phyloP scores from a whole-genome alignment of 495 filamentous ascomycete species.

The Cercophora newfieldiana region DNA sequence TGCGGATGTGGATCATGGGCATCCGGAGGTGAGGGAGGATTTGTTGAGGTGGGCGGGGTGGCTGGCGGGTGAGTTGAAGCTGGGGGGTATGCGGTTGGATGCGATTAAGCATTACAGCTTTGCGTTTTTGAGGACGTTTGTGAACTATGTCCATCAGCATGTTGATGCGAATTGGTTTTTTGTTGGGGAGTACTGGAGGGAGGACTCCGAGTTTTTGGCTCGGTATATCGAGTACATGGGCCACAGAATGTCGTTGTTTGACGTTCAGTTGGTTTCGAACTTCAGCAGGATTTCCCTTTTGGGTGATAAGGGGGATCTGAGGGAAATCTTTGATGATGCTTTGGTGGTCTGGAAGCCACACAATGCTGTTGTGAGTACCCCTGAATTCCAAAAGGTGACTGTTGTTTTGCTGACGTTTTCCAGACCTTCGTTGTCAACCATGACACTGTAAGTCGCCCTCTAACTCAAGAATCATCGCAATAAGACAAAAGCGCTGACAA shows the following conservation, averaged over 20 bases:
- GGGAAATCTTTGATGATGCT: slow-evolving; percentile 60
- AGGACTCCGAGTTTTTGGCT: slow-evolving; percentile 53
- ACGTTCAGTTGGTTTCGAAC: slow-evolving; percentile 66
- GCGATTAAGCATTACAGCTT: slow-evolving; percentile 74
- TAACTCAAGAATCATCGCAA: slow-evolving; percentile 41
- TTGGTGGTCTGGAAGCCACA: slow-evolving; percentile 58
- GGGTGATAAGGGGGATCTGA: slow-evolving; percentile 40
- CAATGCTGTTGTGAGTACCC: slow-evolving; percentile 53
- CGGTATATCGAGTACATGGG: slow-evolving; percentile 61
- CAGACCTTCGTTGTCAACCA: slow-evolving; percentile 56
- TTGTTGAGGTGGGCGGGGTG: slow-evolving; percentile 67
- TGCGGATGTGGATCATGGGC: slow-evolving; percentile 66
- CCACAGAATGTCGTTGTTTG: slow-evolving; percentile 62
- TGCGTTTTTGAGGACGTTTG: slow-evolving; percentile 58
- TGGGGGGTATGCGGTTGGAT: slow-evolving; percentile 71
- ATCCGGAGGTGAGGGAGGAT: slow-evolving; percentile 65
- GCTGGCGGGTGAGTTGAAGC: slow-evolving; percentile 57
- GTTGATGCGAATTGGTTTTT: slow-evolving; percentile 60
- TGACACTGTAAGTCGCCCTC: slow-evolving; percentile 58
- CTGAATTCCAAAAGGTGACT: too few relatives aligned
- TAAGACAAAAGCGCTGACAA: not conserved
- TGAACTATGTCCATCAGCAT: slow-evolving; percentile 42
- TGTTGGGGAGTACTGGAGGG: slow-evolving; percentile 75
- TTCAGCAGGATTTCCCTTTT: slow-evolving; percentile 56
- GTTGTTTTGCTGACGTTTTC: not conserved